Evolutionary conservation across 2,329 filamentous ascomycete genomes (phyloP).

Genomic region (Cadophora sp.): DNA sequence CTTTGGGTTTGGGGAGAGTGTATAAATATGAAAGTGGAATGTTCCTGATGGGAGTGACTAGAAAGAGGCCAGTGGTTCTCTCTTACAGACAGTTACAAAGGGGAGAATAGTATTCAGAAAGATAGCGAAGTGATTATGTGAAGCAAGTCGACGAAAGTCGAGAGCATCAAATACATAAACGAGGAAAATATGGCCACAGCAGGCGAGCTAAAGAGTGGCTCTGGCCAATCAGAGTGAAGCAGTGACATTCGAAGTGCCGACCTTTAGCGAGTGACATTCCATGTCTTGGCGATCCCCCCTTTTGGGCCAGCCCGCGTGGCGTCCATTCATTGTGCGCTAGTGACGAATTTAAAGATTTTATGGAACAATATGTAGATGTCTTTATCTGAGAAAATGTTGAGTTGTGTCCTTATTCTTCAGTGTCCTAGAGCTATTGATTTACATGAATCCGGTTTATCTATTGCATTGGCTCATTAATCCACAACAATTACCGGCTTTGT

Average conservation of each 20-base stretch:
- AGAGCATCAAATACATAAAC: neutral
- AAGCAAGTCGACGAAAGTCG: neutral
- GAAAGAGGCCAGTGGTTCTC: neutral
- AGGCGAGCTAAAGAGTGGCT: neutral
- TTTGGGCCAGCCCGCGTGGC: neutral
- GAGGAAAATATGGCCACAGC: neutral
- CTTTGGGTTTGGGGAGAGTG: neutral
- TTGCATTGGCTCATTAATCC: too few relatives aligned
- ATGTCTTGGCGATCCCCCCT: neutral
- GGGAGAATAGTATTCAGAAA: neutral
- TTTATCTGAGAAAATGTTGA: neutral
- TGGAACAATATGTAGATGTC: neutral
- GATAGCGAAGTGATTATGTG: neutral
- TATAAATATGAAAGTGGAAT: neutral
- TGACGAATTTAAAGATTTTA: neutral
- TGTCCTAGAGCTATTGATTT: too few relatives aligned
- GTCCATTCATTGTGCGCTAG: neutral
- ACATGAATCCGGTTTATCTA: too few relatives aligned
- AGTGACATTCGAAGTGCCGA: conserved; percentile 6
- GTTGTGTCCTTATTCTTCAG: too few relatives aligned
- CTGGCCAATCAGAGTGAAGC: neutral
- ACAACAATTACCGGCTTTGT: too few relatives aligned
- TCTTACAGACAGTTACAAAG: neutral
- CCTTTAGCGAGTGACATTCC: conserved; percentile 9
- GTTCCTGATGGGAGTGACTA: neutral